Evolutionary conservation across 2,329 filamentous ascomycete genomes (phyloP).

Genomic region (Clarireedia homoeocarpa): DNA sequence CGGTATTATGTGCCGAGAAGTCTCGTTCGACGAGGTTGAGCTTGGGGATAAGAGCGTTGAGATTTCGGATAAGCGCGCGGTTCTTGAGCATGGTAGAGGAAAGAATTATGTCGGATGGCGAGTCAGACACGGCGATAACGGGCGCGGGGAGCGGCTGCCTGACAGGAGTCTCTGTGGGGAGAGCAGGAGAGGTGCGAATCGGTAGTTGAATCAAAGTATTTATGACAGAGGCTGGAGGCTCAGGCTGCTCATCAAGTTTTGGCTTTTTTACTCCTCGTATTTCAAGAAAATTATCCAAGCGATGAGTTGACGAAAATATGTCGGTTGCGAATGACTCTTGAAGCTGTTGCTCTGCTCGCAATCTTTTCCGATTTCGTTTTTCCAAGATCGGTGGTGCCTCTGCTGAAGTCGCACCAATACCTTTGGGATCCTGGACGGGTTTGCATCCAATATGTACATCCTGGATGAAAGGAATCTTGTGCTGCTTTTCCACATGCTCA

Average conservation of each 20-base stretch:
- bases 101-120: conserved; percentile 39
- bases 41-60: conserved; percentile 42
- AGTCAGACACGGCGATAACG: conserved; percentile 12
- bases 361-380: not conserved
- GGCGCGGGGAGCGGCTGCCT: conserved; percentile 13
- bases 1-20: conserved; percentile 36
- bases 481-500: not conserved
- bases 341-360: not conserved
- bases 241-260: conserved; percentile 21
- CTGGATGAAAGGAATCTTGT: not conserved
- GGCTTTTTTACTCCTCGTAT: conserved; percentile 33
- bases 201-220: not conserved
- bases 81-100: conserved; percentile 39
- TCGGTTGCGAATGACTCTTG: conserved; percentile 16
- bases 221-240: not conserved
- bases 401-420: too few relatives aligned
- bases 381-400: too few relatives aligned
- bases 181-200: conserved; percentile 12
- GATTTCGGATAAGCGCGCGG: conserved; percentile 39
- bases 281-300: conserved; percentile 44
- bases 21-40: conserved; percentile 54
- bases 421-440: too few relatives aligned
- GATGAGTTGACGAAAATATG: conserved; percentile 34
- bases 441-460: not conserved
- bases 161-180: not conserved